Evolutionary conservation across 352 stramenopile species (phyloP), one percentile per base, ranked within the genome.

Genomic region (Halophytophthora polymorphica): DNA sequence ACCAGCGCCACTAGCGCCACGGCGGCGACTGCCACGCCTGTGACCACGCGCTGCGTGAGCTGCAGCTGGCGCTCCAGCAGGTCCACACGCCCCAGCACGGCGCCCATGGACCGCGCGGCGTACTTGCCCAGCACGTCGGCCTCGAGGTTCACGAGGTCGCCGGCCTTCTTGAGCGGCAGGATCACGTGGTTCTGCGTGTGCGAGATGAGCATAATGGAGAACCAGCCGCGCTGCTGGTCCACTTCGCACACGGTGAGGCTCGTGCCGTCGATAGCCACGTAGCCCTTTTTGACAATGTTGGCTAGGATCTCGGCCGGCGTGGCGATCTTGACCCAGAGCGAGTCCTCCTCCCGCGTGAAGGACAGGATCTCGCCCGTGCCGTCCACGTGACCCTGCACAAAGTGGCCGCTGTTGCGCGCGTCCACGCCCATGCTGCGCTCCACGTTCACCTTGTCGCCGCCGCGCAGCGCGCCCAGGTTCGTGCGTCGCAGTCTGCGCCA

Each of bases 381-480:
- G 71, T 99, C 97, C 13, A 99, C 96, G 69, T 99, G 97, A 45
- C 97, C 97, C 69, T 99, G 96, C 22, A 99, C 96, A 70, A 98
- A 98, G 71, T 99, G 97, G 17, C 97, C 97, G 25, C 89, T 98
- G 74, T 99, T 99, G 50, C 96, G 79, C 36, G 91, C 86, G 56
- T 96, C 73, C 35, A 81, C 79, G 31, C 79, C 72, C 73, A 96
- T 86, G 41, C 85, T 90, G 54, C 92, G 86, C 71, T 98, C 92
- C 22, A 98, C 67, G 51, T 98, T 98, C 31, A 98, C 96, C 65
- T 97, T 98, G 77, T 98, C 92, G 35, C 85, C 94, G 1, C 71
- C 54, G 50, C 69, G 71, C 28, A 96, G 68, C 38, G 65, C 56
- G 1, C 74, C 70, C 37, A 96, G 44, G 69, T 98, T 98, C 4